Evolutionary conservation across 140 eudicot genomes (phyloP).

Genomic region (Oenanthe javanica): DNA sequence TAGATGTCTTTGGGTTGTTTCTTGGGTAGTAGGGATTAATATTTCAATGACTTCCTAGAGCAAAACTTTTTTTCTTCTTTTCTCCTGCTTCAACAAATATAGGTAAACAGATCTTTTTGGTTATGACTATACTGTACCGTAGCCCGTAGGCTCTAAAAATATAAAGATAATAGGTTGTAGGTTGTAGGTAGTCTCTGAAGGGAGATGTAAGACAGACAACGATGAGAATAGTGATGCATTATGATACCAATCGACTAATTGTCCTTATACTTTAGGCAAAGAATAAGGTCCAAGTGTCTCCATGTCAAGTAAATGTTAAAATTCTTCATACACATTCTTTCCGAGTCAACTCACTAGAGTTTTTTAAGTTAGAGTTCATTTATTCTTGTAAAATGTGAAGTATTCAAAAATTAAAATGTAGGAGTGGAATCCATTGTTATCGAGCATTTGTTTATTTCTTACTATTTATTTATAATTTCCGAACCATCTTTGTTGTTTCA

Average conservation of each 20-base stretch:
- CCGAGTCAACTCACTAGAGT: not conserved
- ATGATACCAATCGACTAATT: too few species aligned
- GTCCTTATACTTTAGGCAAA: not conserved
- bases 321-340: not conserved
- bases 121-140: not conserved
- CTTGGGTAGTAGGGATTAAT: not conserved
- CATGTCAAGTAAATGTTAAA: not conserved
- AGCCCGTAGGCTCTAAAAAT: not conserved
- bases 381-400: not conserved
- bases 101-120: not conserved
- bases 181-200: not conserved
- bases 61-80: not conserved
- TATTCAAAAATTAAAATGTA: not conserved
- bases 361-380: not conserved
- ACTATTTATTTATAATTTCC: not conserved
- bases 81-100: not conserved
- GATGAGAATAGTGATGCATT: not conserved
- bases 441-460: not conserved
- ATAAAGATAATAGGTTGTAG: not conserved
- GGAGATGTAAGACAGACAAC: not conserved
- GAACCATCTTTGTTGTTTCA: not conserved
- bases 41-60: not conserved
- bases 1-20: not conserved
- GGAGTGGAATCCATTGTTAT: not conserved
- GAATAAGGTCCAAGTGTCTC: not conserved